Evolutionary conservation across 345 rosid genomes (phyloP), one percentile per base, ranked within the genome.

Genomic region (Sonneratia alba): DNA sequence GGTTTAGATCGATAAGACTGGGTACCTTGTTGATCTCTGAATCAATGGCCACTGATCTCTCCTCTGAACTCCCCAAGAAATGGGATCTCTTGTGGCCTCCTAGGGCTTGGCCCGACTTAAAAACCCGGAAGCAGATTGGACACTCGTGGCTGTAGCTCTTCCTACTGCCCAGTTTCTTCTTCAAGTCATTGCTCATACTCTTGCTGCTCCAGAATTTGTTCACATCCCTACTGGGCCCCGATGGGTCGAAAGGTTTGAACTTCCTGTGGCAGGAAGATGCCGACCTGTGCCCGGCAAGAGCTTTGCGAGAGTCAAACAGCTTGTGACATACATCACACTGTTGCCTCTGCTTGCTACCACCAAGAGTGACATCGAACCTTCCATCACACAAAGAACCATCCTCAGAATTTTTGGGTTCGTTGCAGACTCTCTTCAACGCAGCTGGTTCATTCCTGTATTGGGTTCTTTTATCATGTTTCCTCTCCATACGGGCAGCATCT

Each of bases 41-140:
- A 76, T 79, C 27, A 4, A 24, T 80, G 40, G 87, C 77, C 73
- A 85, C 70, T 19, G 87, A 79, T 77, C 78, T 85, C 77, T 83
- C 86, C 42, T 48, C 51, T 36, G 72, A 45, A 18, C 78, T 84
- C 62, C 90, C 98, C 71, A 81, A 77, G 70, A 94, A 94, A 82
- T 94, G 98, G 79, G 98, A 91, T 84, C 97, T 86, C 87, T 94
- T 94, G 79, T 94, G 98, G 38, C 98, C 97, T 49, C 96, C 98
- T 72, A 94, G 79, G 22, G 98, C 98, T 74, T 94, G 98, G 67
- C 96, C 98, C 36, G 98, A 94, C 77, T 83, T 83, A 77, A 94
- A 94, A 66, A 88, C 89, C 82, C 87, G 88, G 72, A 76, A 90
- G 81, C 97, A 94, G 76, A 94, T 87, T 2, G 97, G 97, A 71